Evolutionary conservation across 164 flowering plant species (phyloP).

Genomic region (Liriodendron chinense): DNA sequence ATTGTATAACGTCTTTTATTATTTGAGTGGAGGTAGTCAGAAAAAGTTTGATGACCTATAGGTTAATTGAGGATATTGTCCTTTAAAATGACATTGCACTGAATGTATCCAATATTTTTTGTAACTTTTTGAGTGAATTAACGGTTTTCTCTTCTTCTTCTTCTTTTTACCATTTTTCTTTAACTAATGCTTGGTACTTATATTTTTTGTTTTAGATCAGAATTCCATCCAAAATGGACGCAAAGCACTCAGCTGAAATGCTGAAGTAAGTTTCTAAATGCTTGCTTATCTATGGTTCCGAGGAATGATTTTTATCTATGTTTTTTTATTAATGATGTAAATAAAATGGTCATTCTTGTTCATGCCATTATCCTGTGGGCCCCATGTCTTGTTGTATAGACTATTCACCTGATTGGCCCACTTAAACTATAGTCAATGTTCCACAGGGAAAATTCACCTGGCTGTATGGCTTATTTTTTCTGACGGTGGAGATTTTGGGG

Average conservation of each 20-base stretch:
- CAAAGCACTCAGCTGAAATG: slow-evolving; percentile 13
- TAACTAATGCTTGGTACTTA: background rate
- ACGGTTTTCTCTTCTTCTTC: background rate
- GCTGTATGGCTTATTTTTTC: background rate
- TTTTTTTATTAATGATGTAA: background rate
- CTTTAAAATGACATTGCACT: background rate
- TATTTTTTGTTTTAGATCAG: background rate
- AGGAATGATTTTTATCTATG: background rate
- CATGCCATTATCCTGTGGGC: background rate
- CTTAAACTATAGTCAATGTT: background rate
- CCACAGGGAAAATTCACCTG: background rate
- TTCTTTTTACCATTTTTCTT: background rate
- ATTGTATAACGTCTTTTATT: no score
- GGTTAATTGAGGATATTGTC: no score
- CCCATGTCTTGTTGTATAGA: background rate
- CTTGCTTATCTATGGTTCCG: no score
- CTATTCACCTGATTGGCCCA: no score
- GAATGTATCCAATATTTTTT: background rate
- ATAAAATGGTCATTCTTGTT: background rate
- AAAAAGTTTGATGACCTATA: no score
- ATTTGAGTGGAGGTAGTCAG: no score
- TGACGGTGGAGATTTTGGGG: background rate
- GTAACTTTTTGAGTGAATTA: background rate
- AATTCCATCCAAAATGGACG: slow-evolving; percentile 7
- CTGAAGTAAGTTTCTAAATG: slow-evolving; percentile 5